These are phyloP conservation scores for Sherardia arvensis DNA, from an alignment of 257 asterid genomes.

Conservation along the genomic window DNA sequence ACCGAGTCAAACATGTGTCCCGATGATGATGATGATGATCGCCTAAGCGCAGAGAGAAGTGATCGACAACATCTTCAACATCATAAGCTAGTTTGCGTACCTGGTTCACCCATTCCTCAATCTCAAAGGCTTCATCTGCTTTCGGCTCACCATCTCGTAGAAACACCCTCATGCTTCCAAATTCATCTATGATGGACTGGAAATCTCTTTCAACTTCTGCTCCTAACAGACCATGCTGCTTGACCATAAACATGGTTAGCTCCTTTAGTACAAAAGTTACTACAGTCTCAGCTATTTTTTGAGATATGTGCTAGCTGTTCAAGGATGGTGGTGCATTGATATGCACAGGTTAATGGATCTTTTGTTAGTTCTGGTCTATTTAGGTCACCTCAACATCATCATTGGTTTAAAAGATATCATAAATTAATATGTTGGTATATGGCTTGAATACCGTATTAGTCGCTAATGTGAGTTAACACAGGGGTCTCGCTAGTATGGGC, in stretches of 20 bases:
- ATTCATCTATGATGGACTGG: not conserved
- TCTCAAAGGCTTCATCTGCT: too few species aligned
- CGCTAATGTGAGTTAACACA: too few species aligned
- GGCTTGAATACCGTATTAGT: too few species aligned
- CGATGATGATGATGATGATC: too few species aligned
- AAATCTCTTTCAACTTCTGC: not conserved
- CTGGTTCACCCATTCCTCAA: not conserved
- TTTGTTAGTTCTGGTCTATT: too few species aligned
- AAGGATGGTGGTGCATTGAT: too few species aligned
- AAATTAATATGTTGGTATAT: too few species aligned
- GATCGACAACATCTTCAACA: not conserved
- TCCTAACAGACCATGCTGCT: not conserved
- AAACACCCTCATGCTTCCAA: not conserved
- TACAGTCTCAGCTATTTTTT: not conserved
- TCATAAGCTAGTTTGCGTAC: not conserved
- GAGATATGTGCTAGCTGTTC: too few species aligned
- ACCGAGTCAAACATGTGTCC: not conserved
- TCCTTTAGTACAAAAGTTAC: not conserved
- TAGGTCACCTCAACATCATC: too few species aligned
- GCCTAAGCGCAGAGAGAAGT: not conserved
- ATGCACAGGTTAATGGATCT: too few species aligned
- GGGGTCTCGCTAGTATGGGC: too few species aligned
- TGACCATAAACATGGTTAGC: not conserved
- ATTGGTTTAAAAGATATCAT: too few species aligned
- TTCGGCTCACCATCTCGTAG: not conserved